A percentile compares a stretch with the other conserved stretches of the same genome.
Conservation (phyloP, 345 rosid genomes). For the Gynandropsis gynandra region DNA sequence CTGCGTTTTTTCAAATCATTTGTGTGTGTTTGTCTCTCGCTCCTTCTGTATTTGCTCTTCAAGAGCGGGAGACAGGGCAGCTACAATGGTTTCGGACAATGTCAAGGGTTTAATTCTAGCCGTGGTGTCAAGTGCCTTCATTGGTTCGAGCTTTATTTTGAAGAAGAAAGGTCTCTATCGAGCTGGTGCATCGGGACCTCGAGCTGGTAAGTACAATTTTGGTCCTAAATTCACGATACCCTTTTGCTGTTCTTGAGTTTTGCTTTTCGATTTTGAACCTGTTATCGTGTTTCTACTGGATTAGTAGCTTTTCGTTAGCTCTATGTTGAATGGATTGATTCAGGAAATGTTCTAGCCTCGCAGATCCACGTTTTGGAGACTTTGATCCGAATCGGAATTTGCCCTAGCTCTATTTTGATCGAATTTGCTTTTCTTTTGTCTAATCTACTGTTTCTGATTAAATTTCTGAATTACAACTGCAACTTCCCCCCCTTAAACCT, state of each 20-base stretch:
- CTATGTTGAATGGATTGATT: neutral
- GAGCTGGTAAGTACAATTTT: conserved; percentile 48
- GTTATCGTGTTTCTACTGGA: neutral
- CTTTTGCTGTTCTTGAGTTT: neutral
- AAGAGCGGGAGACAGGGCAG: too few species aligned
- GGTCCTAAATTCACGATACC: neutral
- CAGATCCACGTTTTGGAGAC: too few species aligned
- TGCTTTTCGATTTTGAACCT: neutral
- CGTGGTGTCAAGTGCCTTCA: conserved; percentile 63
- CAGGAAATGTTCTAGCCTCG: neutral
- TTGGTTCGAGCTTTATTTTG: conserved; percentile 84
- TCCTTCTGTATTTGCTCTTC: neutral
- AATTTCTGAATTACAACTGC: too few species aligned
- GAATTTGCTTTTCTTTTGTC: too few species aligned
- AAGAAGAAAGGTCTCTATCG: conserved; percentile 94
- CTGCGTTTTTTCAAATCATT: too few species aligned
- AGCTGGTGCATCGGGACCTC: conserved; percentile 73
- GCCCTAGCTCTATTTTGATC: too few species aligned
- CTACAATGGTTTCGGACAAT: conserved; percentile 48
- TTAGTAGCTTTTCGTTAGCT: neutral
- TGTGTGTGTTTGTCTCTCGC: neutral
- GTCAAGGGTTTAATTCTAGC: conserved; percentile 69
- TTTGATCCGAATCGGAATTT: too few species aligned
- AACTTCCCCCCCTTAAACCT: neutral
- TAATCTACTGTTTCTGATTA: too few species aligned